Evolutionary conservation across 2,329 filamentous ascomycete species (phyloP).

Genomic region (Penicillium sp.): DNA sequence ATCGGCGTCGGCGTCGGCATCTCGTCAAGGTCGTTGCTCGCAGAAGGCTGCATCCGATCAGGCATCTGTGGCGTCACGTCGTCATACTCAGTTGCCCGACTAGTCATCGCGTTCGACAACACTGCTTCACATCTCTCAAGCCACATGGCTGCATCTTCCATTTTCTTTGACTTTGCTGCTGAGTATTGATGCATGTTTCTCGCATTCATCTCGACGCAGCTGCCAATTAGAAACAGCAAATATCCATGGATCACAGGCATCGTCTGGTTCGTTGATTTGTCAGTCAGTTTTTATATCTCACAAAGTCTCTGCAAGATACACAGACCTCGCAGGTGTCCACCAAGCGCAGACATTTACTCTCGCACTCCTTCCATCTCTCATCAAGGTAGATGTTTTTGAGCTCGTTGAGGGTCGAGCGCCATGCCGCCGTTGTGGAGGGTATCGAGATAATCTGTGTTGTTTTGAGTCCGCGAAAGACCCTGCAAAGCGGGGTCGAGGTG

Average conservation of each 20-base stretch:
- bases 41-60: neutral
- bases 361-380: conserved; percentile 12
- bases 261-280: neutral
- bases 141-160: conserved; percentile 9
- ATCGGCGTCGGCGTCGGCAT: neutral
- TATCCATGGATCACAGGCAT: conserved; percentile 5
- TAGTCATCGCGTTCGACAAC: neutral
- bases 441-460: neutral
- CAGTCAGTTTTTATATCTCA: neutral
- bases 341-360: conserved; percentile 10
- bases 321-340: conserved; percentile 1
- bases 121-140: conserved; percentile 7
- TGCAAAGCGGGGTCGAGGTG: conserved; percentile 7
- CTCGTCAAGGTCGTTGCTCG: neutral
- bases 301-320: neutral
- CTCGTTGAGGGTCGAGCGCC: conserved; percentile 6
- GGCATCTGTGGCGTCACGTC: neutral
- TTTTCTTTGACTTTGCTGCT: conserved; percentile 9
- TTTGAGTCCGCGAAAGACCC: conserved; percentile 13
- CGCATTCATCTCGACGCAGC: conserved; percentile 13
- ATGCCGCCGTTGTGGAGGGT: conserved; percentile 6
- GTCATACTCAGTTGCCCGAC: neutral
- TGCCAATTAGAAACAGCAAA: conserved; percentile 10
- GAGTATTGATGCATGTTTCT: conserved; percentile 15
- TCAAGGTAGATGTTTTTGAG: conserved; percentile 7